Conservation (phyloP, 1,284 basidiomycete species). For the Ustilago trichophora region DNA sequence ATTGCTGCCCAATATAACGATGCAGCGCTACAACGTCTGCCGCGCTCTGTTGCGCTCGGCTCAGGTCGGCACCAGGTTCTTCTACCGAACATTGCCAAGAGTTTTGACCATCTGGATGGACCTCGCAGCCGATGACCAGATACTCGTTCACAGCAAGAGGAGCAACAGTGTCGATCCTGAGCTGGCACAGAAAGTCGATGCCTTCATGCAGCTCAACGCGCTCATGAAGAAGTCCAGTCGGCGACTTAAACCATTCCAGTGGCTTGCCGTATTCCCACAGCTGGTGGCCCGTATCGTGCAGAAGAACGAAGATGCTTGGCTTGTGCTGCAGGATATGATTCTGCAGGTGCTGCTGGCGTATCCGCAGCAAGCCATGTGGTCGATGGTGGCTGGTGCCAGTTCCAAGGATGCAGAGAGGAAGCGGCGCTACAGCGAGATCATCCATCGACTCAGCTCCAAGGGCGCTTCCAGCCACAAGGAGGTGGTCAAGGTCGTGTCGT, state of each 20-base stretch:
- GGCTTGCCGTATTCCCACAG: conserved; percentile 96
- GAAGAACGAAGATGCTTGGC: conserved; percentile 75
- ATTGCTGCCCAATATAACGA: conserved; percentile 69
- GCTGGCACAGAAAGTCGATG: conserved; percentile 39
- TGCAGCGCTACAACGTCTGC: conserved; percentile 71
- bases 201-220: conserved; percentile 56
- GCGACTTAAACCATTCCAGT: conserved; percentile 78
- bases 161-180: conserved; percentile 22
- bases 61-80: conserved; percentile 87
- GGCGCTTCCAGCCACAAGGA: conserved; percentile 33
- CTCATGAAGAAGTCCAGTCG: conserved; percentile 74
- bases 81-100: conserved; percentile 94
- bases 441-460: conserved; percentile 65
- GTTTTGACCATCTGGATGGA: conserved; percentile 96
- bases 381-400: conserved; percentile 86
- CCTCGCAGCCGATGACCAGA: conserved; percentile 74
- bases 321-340: conserved; percentile 77
- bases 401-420: conserved; percentile 78
- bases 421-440: conserved; percentile 74
- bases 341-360: conserved; percentile 79
- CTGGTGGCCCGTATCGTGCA: conserved; percentile 94
- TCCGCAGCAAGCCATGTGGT: conserved; percentile 92
- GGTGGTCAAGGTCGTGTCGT: conserved; percentile 46
- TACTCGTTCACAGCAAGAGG: conserved; percentile 49
- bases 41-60: conserved; percentile 79